Evolutionary conservation across 176 grass and related monocot species (phyloP).

Genomic region (Thalia dealbata): DNA sequence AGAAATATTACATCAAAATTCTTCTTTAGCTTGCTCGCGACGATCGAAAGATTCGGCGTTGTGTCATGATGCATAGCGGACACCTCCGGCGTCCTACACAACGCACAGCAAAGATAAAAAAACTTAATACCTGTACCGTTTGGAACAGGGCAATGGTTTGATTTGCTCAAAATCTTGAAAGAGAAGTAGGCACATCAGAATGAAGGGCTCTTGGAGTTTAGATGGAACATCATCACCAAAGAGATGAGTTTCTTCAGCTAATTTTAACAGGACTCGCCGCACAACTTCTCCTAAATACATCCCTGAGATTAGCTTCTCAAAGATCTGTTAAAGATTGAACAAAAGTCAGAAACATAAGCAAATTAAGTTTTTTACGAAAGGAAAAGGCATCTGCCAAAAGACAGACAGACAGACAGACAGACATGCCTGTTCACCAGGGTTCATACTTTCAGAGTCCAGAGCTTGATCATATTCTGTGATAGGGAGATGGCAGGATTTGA

Average conservation of each 20-base stretch:
- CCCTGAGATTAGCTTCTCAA: constrained; percentile 77
- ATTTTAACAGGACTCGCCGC: constrained; percentile 58
- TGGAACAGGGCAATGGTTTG: no score
- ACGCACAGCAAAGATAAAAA: not conserved
- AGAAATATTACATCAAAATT: constrained; percentile 6
- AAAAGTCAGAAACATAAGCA: not conserved
- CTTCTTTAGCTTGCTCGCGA: constrained; percentile 9
- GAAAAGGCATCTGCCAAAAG: not conserved
- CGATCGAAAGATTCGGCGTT: constrained; percentile 1
- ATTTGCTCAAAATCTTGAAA: no score
- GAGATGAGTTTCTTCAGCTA: constrained; percentile 36
- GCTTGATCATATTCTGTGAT: constrained; percentile 55
- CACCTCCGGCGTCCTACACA: not conserved
- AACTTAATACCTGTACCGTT: not conserved
- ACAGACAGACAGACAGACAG: no score
- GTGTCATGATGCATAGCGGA: constrained; percentile 5
- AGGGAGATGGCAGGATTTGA: constrained; percentile 46
- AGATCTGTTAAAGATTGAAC: constrained; percentile 41
- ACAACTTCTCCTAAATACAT: constrained; percentile 87
- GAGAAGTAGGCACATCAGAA: no score
- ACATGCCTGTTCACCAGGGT: constrained; percentile 78
- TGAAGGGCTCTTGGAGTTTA: not conserved
- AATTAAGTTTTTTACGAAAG: not conserved
- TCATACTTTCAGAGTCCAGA: constrained; percentile 66
- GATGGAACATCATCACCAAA: constrained; percentile 25